These are phyloP conservation scores for Leptographium radiaticola DNA, from an alignment of 2,329 filamentous ascomycete genomes.

Conservation along the genomic window DNA sequence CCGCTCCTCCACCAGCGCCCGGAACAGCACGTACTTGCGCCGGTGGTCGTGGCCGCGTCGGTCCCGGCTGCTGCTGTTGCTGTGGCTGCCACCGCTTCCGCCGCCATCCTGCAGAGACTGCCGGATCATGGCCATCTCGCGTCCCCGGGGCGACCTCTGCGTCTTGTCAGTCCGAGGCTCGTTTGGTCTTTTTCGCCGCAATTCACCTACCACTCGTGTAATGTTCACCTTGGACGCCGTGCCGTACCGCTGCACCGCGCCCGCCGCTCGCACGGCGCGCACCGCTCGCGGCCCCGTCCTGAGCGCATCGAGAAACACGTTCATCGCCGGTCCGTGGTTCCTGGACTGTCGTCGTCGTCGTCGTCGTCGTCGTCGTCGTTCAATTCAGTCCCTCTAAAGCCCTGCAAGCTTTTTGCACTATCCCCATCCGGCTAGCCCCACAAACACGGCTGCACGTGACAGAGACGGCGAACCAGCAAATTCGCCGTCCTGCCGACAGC, in stretches of 20 bases:
- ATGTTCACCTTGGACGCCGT: background rate
- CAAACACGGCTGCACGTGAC: background rate
- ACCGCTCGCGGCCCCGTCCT: background rate
- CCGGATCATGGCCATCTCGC: background rate
- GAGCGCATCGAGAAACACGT: background rate
- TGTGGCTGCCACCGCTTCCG: background rate
- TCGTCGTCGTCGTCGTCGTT: too few species aligned
- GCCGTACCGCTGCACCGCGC: background rate
- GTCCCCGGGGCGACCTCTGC: background rate
- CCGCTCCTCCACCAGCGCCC: constrained; percentile 15
- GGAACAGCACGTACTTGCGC: constrained; percentile 16
- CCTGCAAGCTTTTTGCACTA: too few species aligned
- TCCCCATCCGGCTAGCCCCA: too few species aligned
- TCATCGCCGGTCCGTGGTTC: background rate
- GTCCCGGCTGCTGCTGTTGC: background rate
- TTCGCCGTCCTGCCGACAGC: background rate
- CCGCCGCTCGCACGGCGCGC: background rate
- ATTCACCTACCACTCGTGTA: background rate
- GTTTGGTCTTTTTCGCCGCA: too few species aligned
- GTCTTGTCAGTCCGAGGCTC: background rate
- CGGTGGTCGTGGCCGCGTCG: background rate
- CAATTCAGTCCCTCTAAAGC: too few species aligned
- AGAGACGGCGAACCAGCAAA: background rate
- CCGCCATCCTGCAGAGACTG: background rate
- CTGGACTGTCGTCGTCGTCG: too few species aligned